Evolutionary conservation across 371 early-diverging fungal genomes (phyloP), one percentile per base, ranked within the genome.

Genomic region (Mortierella sp.): DNA sequence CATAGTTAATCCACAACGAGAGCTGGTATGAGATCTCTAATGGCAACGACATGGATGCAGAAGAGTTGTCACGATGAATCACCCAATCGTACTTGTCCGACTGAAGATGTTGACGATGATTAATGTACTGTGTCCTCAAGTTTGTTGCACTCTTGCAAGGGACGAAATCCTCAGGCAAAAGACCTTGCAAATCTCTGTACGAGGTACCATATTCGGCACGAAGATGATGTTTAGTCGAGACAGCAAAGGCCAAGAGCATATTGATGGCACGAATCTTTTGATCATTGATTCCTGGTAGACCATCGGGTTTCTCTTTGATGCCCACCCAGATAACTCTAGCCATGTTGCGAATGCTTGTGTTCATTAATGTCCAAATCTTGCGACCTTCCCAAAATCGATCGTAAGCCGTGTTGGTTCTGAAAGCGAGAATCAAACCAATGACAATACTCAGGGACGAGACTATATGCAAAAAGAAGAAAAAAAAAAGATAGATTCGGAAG

Each of bases 361-460:
- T 79, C 65, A 93, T 71, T 12, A 85, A 83, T 47, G 87, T 86
- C 91, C 92, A 93, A 12, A 90, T 78, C 58, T 87, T 88, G 67
- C 93, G 84, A 17, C 92, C 94, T 68, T 93, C 94, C 75, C 90
- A 92, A 83, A 89, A 95, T 23, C 95, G 85, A 32, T 92, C 92
- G 77, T 94, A 94, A 1, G 93, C 88, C 2, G 93, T 91, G 80
- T 94, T 93, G 70, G 93, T 94, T 62, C 94, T 86, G 83, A 94
- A 94, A 43, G 91, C 93, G 49, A 93, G 84, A 31, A 93, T 83
- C 67, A 92, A 68, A 82, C 90, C 92, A 6, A 94, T 85, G 6
- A 91, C 91, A 15, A 92, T 89, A 63, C 90, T 87, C 23, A 92
- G 74, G 12, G 86, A 87, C 9, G 86, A 83, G 15, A 89, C 88